phyloP scores from a whole-genome alignment of 2,329 filamentous ascomycete species.

The Exophiala mesophila region DNA sequence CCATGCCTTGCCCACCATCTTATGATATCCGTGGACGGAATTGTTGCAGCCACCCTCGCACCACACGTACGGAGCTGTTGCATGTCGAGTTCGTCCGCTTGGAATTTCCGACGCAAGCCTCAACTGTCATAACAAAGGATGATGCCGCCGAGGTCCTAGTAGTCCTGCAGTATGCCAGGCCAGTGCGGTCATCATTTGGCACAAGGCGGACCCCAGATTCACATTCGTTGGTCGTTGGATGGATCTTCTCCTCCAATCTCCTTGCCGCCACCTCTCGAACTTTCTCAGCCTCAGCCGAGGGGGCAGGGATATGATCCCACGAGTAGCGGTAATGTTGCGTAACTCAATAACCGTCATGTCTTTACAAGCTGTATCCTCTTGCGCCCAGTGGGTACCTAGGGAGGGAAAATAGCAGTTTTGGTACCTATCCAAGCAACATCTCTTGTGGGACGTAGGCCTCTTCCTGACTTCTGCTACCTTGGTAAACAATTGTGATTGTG shows the following conservation, averaged over 20 bases:
- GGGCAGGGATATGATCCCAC: constrained; percentile 4
- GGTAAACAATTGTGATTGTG: no score
- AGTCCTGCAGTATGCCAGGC: no score
- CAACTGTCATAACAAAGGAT: neutral
- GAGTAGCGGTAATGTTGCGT: constrained; percentile 8
- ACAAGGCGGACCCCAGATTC: constrained; percentile 12
- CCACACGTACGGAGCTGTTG: neutral
- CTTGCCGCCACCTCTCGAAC: constrained; percentile 18
- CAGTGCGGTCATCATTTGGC: constrained; percentile 22
- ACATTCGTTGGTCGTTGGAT: constrained; percentile 6
- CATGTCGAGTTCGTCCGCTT: neutral
- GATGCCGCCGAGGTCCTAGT: no score
- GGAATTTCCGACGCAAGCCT: constrained; percentile 6
- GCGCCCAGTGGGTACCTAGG: no score
- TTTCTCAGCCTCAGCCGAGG: constrained; percentile 20
- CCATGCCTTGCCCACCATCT: no score
- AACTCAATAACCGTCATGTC: constrained; percentile 8
- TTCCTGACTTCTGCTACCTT: no score
- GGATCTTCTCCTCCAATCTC: constrained; percentile 22
- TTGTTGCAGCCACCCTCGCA: neutral
- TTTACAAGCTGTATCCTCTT: constrained; percentile 14
- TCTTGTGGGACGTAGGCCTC: no score
- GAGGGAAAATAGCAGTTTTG: no score
- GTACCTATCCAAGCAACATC: no score
- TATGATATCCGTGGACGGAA: neutral